These are phyloP conservation scores for Mucor plumbeus DNA, from an alignment of 371 early-diverging fungal genomes.

Conservation along the genomic window DNA sequence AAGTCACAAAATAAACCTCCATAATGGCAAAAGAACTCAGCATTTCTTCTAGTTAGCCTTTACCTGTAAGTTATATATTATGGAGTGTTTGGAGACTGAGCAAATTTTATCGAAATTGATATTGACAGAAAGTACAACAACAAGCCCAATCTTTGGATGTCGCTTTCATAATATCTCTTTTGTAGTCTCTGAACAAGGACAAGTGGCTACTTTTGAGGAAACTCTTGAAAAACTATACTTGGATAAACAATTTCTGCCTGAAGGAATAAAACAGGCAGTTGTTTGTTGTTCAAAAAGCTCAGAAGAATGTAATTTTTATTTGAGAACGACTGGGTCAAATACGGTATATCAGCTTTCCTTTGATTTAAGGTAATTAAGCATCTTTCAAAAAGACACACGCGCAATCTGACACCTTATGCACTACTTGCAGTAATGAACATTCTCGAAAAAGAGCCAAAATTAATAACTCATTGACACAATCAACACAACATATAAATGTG, in stretches of 20 bases:
- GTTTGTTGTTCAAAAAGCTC: not conserved
- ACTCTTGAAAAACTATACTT: not conserved
- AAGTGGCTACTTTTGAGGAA: not conserved
- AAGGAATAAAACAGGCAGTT: not conserved
- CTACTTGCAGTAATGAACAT: not conserved
- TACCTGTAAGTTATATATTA: not conserved
- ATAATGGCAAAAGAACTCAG: not conserved
- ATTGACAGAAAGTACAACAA: not conserved
- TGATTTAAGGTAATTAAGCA: not conserved
- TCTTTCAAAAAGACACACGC: not conserved
- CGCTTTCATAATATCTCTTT: not conserved
- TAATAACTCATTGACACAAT: not conserved
- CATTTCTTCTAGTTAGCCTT: not conserved
- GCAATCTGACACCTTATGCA: not conserved
- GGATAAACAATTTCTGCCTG: not conserved
- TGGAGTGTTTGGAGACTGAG: slow-evolving; percentile 5
- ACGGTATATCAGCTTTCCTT: not conserved
- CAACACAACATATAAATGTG: not conserved
- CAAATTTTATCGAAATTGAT: not conserved
- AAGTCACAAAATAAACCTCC: not conserved
- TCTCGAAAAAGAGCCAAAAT: not conserved
- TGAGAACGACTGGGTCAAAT: not conserved
- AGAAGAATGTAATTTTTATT: slow-evolving; percentile 6
- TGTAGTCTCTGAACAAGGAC: slow-evolving; percentile 1
- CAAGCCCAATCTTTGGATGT: not conserved